phyloP scores from a whole-genome alignment of 106 monocot genomes.

The Allium cepa region DNA sequence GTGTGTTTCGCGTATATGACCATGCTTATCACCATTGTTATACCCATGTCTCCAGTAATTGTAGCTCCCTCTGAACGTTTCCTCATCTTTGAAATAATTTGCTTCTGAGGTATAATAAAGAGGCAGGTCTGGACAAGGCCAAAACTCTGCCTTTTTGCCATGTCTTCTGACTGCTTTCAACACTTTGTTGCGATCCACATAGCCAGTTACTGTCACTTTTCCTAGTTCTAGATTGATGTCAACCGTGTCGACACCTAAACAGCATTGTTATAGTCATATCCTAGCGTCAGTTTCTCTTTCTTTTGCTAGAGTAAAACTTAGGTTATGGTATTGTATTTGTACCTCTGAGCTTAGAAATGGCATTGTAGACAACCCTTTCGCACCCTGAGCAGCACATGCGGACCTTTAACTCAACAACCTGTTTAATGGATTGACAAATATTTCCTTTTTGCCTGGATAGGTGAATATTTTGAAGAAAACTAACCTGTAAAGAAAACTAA shows the following conservation, averaged over 20 bases:
- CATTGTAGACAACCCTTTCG: conserved; percentile 33
- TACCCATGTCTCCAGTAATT: conserved; percentile 69
- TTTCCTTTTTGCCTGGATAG: too few relatives aligned
- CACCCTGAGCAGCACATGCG: conserved; percentile 56
- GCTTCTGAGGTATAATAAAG: conserved; percentile 26
- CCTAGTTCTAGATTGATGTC: conserved; percentile 31
- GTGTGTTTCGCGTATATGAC: conserved; percentile 29
- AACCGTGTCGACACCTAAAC: conserved; percentile 46
- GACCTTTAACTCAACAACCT: conserved; percentile 44
- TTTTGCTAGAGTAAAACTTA: neutral
- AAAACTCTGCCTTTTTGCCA: conserved; percentile 73
- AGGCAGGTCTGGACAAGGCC: conserved; percentile 46
- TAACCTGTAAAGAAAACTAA: neutral
- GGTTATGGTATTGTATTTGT: neutral
- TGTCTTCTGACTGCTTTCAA: conserved; percentile 45
- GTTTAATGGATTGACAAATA: neutral
- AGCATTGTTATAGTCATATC: neutral
- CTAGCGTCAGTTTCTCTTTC: neutral
- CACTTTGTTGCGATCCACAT: conserved; percentile 52
- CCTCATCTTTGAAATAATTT: conserved; percentile 43
- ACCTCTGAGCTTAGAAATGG: conserved; percentile 33
- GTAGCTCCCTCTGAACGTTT: conserved; percentile 38
- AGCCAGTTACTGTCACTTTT: conserved; percentile 66
- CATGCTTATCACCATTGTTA: conserved; percentile 49
- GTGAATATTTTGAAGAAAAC: neutral